Base-by-base conservation (phyloP, 176 grass and related monocot species). In the Urochloa ruziziensis region DNA sequence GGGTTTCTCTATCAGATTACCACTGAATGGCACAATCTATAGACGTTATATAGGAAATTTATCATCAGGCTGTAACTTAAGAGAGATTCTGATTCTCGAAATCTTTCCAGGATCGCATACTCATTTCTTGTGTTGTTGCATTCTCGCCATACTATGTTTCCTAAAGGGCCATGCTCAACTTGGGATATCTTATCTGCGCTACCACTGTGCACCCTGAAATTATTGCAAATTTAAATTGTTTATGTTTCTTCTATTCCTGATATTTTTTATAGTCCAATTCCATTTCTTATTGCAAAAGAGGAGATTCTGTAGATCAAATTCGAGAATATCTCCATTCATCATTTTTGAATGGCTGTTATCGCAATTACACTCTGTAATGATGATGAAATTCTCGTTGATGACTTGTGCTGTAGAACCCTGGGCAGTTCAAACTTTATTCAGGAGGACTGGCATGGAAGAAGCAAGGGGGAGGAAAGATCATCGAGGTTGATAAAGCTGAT, bases 371-470 rank as follows among this genome's bases (percentile, higher is more conserved):
- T 27, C 19, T 15, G 14, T 33, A n/a, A n/a, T n/a, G 56, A 62
- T 46, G 66, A 46, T 89, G 62, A 79, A 83, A 83, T 83, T 76
- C 57, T 56, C 28, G n/a, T 42, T 82, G 19, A 62, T 87, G 62
- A 39, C 71, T 51, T 75, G 36, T 75, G 47, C 16, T 89, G 67
- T 75, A 96, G 94, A 91, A 93, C 29, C 94, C 91, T 74, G 91
- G 91, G 23, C 91, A 96, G 78, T 93, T 96, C 82, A 92, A 90
- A 79, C 79, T 93, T 74, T 79, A 89, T 84, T 85, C 94, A 0
- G 91, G 86, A 46, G 91, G 94, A 32, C 61, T 96, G 70, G 90
- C 88, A 75, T 96, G 91, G 94, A 93, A 90, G 84, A 96, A 91
- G 51, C 94, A 89, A 87, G 94, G 94, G 58, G 94, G 91, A 76